Evolutionary conservation across 2,329 filamentous ascomycete genomes (phyloP), one percentile per base, ranked within the genome.

Genomic region (Epichloe uncinata): DNA sequence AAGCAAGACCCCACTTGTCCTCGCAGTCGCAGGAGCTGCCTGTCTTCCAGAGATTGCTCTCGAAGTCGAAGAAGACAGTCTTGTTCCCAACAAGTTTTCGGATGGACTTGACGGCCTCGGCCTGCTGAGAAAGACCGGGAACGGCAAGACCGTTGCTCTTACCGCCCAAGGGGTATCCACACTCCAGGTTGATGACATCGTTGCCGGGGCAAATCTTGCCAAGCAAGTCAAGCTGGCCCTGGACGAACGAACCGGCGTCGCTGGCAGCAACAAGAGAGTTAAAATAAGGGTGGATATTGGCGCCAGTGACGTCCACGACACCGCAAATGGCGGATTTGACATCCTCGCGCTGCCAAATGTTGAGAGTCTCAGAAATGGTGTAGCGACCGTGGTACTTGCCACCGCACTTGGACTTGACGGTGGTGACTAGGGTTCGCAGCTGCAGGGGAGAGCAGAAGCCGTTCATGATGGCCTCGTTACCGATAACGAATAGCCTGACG

Each of bases 261-360:
- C 69, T 61, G 53, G 89, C 78, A 22, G 69, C 63, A 56, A 83
- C 71, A 43, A 7, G 6, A 26, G 79, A 64, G 75, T 94, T 94
- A 84, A 96, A 97, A 84, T 85, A 96, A 58, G 90, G 82, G 73
- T 97, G 90, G 61, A 94, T 81, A 77, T 96, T 95, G 69, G 81
- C 82, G 68, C 84, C 86, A 37, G 87, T 77, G 54, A 94, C 73
- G 63, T 95, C 89, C 52, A 96, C 75, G 60, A 75, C 77, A 36
- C 62, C 60, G 77, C 91, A 96, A 54, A 96, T 76, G 45, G 68
- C 68, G 34, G 64, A 60, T 50, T 74, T 55, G 52, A 76, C 77
- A 55, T 83, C 74, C 48, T 71, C 57, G 64, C 82, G 71, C 69
- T 87, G 72, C 80, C 88, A 89, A 64, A 84, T 75, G 68, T 83